Evolutionary conservation across 2,329 filamentous ascomycete species (phyloP), one percentile per base, ranked within the genome.

Genomic region (Neonectria hederae): DNA sequence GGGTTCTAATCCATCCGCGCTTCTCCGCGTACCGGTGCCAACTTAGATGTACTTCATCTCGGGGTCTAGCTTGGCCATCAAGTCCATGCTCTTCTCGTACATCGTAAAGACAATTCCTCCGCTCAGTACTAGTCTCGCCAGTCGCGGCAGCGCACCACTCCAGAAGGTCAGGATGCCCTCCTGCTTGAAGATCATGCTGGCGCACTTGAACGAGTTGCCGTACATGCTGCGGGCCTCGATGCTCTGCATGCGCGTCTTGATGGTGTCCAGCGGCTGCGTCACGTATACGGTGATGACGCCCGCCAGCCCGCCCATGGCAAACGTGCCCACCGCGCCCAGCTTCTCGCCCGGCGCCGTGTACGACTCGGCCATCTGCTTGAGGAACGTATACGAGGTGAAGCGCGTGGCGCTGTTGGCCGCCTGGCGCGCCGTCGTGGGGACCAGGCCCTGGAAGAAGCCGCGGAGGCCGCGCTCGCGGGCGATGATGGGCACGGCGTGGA

Each of bases 201-300:
- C 94, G 78, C 96, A 99, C 52, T 89, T 87, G 69, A 97, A 86
- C 72, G 91, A 96, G 80, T 97, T 97, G 76, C 92, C 94, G 76
- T 99, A 99, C 65, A 90, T 81, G 46, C 81, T 83, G 66, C 87
- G 87, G 35, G 95, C 93, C 78, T 97, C 93, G 65, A 97, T 90
- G 70, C 93, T 97, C 86, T 99, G 96, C 96, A 99, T 99, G 66
- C 93, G 82, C 69, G 96, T 99, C 87, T 99, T 99, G 77, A 99
- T 87, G 0, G 95, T 98, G 79, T 99, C 96, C 46, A 99, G 83
- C 21, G 88, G 88, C 76, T 90, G 88, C 57, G 88, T 90, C 30
- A 88, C 89, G 65, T 88, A 94, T 59, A 99, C 96, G 1, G 96
- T 99, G 66, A 98, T 94, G 5, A 97, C 81, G 2, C 96, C 96